phyloP scores from a whole-genome alignment of 2,329 filamentous ascomycete species.

The Dactylonectria estremocensis region DNA sequence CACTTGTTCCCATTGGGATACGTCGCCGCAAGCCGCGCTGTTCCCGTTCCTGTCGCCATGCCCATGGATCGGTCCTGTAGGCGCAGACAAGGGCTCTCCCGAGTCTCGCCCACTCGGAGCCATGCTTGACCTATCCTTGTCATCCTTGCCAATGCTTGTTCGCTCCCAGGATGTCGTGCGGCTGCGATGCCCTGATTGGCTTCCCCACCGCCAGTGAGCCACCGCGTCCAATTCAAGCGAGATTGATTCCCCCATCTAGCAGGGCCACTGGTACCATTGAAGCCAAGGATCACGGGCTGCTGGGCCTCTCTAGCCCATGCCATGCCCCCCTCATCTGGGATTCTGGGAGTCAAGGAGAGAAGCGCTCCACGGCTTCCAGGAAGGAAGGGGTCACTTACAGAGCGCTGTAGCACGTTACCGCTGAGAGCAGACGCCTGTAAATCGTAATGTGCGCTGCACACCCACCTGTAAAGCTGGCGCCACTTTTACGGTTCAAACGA shows the following conservation, averaged over 20 bases:
- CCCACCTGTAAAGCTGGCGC: constrained; percentile 20
- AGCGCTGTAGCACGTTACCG: background rate
- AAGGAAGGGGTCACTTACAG: background rate
- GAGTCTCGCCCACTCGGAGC: background rate
- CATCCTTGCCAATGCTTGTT: constrained; percentile 20
- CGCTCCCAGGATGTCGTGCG: constrained; percentile 43
- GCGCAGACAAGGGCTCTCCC: background rate
- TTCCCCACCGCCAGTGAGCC: constrained; percentile 25
- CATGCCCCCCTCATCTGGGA: background rate
- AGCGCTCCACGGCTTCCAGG: background rate
- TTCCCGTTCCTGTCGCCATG: constrained; percentile 29
- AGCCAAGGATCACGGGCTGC: constrained; percentile 9
- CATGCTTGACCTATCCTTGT: constrained; percentile 9
- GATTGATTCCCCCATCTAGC: constrained; percentile 50
- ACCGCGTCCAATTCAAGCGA: constrained; percentile 47
- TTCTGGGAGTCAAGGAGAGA: constrained; percentile 1
- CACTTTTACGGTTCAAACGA: constrained; percentile 31
- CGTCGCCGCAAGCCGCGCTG: constrained; percentile 24
- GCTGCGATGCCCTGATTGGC: constrained; percentile 43
- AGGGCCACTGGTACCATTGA: constrained; percentile 30
- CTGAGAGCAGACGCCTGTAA: background rate
- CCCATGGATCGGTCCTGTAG: constrained; percentile 1
- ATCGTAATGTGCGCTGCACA: constrained; percentile 12
- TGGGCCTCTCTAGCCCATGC: constrained; percentile 22
- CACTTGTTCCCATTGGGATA: background rate